Conservation (phyloP, 2,329 filamentous ascomycete genomes). For the Penicillium vulpinum region DNA sequence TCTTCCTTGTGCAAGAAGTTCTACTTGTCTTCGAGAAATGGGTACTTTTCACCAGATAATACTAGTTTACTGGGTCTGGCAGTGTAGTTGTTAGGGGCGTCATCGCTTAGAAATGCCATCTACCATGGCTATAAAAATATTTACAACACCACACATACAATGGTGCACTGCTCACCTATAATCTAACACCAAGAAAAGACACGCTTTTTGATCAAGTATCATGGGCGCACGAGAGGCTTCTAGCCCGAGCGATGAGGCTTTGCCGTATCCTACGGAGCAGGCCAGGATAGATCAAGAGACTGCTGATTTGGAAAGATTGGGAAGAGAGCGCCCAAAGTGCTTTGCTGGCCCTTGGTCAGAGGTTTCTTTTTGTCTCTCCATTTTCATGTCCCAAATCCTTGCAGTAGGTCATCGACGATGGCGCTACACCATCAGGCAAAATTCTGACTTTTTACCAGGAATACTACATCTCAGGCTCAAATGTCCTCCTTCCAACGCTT, state of each 20-base stretch:
- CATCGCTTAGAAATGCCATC: conserved; percentile 10
- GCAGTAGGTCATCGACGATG: conserved; percentile 43
- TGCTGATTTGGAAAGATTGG: conserved; percentile 57
- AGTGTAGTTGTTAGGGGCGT: background rate
- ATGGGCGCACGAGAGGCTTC: conserved; percentile 1
- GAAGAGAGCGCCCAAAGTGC: conserved; percentile 59
- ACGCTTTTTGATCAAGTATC: background rate
- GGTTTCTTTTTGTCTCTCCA: conserved; percentile 61
- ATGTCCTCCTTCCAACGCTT: conserved; percentile 66
- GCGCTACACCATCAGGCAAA: background rate
- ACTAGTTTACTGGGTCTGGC: background rate
- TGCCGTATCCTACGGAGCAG: conserved; percentile 1
- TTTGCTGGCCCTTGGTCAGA: conserved; percentile 59
- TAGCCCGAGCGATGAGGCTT: background rate
- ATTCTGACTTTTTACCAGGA: conserved; percentile 49
- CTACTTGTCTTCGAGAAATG: conserved; percentile 2
- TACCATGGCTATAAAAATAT: background rate
- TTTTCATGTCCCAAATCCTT: conserved; percentile 64
- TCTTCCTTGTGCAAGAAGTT: background rate
- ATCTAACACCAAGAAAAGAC: background rate
- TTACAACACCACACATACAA: background rate
- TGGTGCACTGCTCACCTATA: background rate
- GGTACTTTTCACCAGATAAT: background rate
- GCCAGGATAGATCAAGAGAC: conserved; percentile 2
- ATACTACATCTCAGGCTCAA: conserved; percentile 76